Percentiles rank a stretch among this genome's conserved stretches.
These are phyloP conservation scores for Xylaria sp. DNA, from an alignment of 2,329 filamentous ascomycete genomes.

Conservation along the genomic window DNA sequence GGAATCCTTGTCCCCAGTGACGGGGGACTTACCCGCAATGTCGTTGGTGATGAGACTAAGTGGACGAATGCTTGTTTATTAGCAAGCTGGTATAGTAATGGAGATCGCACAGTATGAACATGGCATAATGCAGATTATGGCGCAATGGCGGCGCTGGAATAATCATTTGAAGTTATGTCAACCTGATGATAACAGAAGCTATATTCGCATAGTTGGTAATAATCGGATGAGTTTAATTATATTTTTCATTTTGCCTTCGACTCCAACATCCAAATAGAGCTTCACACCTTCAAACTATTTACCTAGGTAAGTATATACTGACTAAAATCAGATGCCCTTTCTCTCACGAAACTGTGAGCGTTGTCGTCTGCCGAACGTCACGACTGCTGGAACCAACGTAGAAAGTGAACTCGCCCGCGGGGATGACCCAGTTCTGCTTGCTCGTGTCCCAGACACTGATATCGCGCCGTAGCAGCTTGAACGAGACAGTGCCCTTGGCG, in stretches of 20 bases:
- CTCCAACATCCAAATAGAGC: no score
- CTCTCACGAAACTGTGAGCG: slow-evolving; percentile 35
- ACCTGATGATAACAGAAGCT: no score
- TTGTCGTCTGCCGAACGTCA: slow-evolving; percentile 50
- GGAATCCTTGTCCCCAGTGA: no score
- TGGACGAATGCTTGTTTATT: no score
- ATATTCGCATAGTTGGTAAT: no score
- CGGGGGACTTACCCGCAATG: no score
- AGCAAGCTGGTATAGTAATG: no score
- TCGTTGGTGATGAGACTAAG: background rate
- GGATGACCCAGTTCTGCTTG: slow-evolving; percentile 62
- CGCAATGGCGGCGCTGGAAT: background rate
- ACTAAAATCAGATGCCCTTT: background rate
- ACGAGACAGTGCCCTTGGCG: slow-evolving; percentile 53
- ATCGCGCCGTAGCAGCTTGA: slow-evolving; percentile 64
- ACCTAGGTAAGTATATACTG: background rate
- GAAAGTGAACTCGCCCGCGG: slow-evolving; percentile 45
- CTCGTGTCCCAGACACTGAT: slow-evolving; percentile 68
- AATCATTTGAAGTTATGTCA: no score
- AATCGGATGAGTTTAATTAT: background rate
- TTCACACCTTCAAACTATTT: background rate
- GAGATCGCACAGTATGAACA: background rate
- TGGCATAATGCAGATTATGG: background rate
- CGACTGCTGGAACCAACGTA: slow-evolving; percentile 54
- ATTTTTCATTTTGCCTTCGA: background rate